Evolutionary conservation across 768 basidiomycete genomes (phyloP), one percentile per base, ranked within the genome.

Genomic region (Coprinopsis cinerea): DNA sequence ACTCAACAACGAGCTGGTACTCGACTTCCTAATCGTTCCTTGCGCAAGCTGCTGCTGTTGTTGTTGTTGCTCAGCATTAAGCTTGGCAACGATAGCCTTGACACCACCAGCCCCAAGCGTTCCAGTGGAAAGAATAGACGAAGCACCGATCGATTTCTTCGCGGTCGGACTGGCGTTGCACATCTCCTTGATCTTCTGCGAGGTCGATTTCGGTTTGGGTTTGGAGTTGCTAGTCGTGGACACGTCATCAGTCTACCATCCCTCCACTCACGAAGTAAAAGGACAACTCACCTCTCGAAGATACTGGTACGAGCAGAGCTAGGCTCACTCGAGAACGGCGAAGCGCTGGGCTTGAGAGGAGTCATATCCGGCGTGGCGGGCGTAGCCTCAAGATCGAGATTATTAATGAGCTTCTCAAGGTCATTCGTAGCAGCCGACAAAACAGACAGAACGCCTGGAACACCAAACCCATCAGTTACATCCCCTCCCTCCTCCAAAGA

Each of bases 401-500:
- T 76, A 53, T 83, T 86, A 62, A 92, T 87, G 2, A 92, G 68
- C 48, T 79, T 78, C 0, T 85, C 88, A 2, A 92, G 75, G 35
- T 91, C 88, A 44, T 87, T 80, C 1, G 88, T 91, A 0, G 85
- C 88, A 0, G 86, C 85, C 54, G 84, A 84, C n/a, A 90, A 67
- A 25, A 88, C 75, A 0, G 82, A 85, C 1, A 88, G 59, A 13
- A 79, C 78, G 53, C 76, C 87, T 77, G 54, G 34, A 35, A 30
- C 23, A 37, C 30, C 6, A 35, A 44, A 25, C 37, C 15, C 53
- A 53, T 78, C 75, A 27, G 1, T 3, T 18, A 26, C 15, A 24
- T 25, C 25, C n/a, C n/a, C n/a, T n/a, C n/a, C n/a, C n/a, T n/a
- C n/a, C n/a, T n/a, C n/a, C n/a, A 57, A 42, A 49, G 14, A 10